Conservation (phyloP, 23 red algal genomes). For the Chondrus crispus region DNA sequence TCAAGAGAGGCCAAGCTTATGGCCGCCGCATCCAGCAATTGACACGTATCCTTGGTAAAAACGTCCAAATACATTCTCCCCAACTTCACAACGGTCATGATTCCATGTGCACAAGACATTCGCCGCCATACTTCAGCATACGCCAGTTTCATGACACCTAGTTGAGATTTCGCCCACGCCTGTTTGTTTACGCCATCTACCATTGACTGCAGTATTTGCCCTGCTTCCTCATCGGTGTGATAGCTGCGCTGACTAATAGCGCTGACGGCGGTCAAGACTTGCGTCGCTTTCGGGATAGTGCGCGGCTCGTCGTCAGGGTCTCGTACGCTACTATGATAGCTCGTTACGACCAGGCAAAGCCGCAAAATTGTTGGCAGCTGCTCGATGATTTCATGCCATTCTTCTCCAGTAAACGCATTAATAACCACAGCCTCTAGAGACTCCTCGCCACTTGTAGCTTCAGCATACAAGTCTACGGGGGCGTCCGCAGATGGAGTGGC, state of each 20-base stretch:
- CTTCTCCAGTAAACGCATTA: background rate
- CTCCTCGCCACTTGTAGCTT: background rate
- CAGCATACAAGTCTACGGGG: background rate
- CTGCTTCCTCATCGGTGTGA: background rate
- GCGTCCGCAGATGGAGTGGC: background rate
- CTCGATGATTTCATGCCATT: background rate
- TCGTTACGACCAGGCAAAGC: background rate
- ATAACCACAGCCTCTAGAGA: background rate
- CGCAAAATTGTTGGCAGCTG: background rate
- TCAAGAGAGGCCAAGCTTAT: background rate
- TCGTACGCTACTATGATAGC: background rate
- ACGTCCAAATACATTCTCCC: background rate
- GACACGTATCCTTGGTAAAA: constrained; percentile 22
- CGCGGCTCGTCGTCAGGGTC: background rate
- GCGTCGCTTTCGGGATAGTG: background rate
- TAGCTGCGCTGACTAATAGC: background rate
- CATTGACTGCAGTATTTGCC: background rate
- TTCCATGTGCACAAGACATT: constrained; percentile 9
- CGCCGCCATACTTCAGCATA: constrained; percentile 9
- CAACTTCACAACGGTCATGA: background rate
- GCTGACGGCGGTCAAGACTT: background rate
- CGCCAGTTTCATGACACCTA: background rate
- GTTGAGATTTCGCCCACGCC: background rate
- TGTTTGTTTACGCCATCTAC: background rate
- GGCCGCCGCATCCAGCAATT: background rate